Base-by-base conservation (phyloP, 2,329 filamentous ascomycete genomes). In the Paraphoma sp. region DNA sequence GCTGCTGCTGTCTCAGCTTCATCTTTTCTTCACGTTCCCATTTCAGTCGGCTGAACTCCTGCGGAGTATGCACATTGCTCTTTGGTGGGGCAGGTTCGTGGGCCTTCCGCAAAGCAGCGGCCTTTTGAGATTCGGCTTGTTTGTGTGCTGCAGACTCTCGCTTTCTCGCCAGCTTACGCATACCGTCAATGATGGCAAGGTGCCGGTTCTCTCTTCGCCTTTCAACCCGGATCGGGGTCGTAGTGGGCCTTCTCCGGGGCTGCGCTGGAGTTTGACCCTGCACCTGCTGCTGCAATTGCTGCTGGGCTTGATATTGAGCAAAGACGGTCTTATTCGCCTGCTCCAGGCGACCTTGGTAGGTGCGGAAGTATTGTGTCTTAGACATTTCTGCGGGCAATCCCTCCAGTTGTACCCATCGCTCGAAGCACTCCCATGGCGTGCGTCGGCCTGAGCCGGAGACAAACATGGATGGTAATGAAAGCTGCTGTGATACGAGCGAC, bases 341-440 rank as follows among this genome's bases (percentile, higher is more conserved):
- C 66, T 90, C 87, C 43, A 89, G 79, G 40, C 87, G 79, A 53
- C 84, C 80, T 59, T 86, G 86, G 67, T 89, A 89, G 10, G 86
- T 86, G 70, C 93, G 92, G 83, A 98, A 99, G 74, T 98, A 99
- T 44, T 93, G 90, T 0, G 92, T 97, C 79, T 97, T 97, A 16
- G 90, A 89, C 89, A 98, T 96, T 63, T 99, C 95, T 10, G 89
- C 87, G 4, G 95, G 94, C 38, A 97, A 82, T 1, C 93, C 93
- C 78, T 98, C 95, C 11, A 98, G 81, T 65, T 91, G 89, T 52
- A 97, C 90, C 94, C 94, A 99, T 43, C 95, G 87, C 77, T 99
- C 95, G 68, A 99, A 99, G 73, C 95, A 99, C 79, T 99, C 95
- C 95, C 95, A 99, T 0, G 94, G 93, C 2, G 94, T 98, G 46